Conservation (phyloP, 495 filamentous ascomycete species). For the Talaromyces thailandensis region DNA sequence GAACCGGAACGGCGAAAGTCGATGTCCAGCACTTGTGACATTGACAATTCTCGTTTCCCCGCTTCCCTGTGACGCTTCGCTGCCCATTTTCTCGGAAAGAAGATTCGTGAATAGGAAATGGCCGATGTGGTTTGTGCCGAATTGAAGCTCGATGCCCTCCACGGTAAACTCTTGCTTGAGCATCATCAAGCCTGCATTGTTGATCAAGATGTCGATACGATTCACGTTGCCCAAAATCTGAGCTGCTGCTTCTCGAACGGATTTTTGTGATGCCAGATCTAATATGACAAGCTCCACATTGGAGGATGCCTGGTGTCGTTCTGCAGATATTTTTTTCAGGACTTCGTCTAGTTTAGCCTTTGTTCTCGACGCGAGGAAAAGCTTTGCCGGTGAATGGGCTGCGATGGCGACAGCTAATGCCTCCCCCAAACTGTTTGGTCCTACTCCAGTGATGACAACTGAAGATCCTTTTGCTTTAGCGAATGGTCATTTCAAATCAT, state of each 20-base stretch:
- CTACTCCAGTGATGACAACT: slow-evolving; percentile 43
- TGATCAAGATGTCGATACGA: slow-evolving; percentile 28
- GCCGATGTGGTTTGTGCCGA: slow-evolving; percentile 47
- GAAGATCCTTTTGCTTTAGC: slow-evolving; percentile 2
- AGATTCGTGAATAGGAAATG: slow-evolving; percentile 50
- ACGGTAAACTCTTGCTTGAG: slow-evolving; percentile 20
- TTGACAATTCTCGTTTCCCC: slow-evolving; percentile 28
- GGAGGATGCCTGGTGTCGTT: background rate
- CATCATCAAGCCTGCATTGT: slow-evolving; percentile 62
- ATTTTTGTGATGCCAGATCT: slow-evolving; percentile 14
- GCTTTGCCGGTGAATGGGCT: slow-evolving; percentile 36
- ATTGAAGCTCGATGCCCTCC: slow-evolving; percentile 43
- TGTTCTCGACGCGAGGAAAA: slow-evolving; percentile 49
- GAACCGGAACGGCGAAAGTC: slow-evolving; percentile 25
- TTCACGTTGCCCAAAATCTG: slow-evolving; percentile 9
- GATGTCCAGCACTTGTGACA: slow-evolving; percentile 32
- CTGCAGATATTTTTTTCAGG: slow-evolving; percentile 21
- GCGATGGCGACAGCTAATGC: slow-evolving; percentile 44
- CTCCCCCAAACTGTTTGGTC: slow-evolving; percentile 43
- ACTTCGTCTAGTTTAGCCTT: slow-evolving; percentile 39
- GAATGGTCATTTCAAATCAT: background rate
- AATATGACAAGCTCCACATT: slow-evolving; percentile 1
- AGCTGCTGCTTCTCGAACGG: slow-evolving; percentile 9
- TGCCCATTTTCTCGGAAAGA: slow-evolving; percentile 24
- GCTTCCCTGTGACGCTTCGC: background rate